Base-by-base conservation (phyloP, 2,329 filamentous ascomycete genomes). In the Fusarium citri region DNA sequence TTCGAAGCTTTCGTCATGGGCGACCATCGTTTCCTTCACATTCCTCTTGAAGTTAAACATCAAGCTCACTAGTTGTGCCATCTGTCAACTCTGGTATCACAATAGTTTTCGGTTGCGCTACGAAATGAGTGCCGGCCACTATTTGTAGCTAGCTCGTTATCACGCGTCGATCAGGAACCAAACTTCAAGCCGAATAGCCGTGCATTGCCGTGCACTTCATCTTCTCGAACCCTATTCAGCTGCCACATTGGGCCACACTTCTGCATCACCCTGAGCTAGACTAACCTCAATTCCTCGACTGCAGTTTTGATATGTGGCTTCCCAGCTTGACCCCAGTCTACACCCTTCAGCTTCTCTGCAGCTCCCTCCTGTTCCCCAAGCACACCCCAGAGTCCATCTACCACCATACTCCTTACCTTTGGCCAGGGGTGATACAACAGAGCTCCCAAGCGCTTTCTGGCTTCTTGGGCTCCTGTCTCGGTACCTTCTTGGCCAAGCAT, bases 391-490 rank as follows among this genome's bases (percentile, higher is more conserved):
- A 91, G 76, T 78, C 88, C 87, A 71, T 91, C 89, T 7, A 88
- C 84, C 18, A 88, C 88, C 47, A 83, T 77, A 64, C 80, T 86
- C 64, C 90, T 81, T 72, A 97, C 89, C 74, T 88, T 87, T 8
- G 94, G 94, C 84, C 93, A 97, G 1, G 93, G 93, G 82, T 97
- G 95, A 60, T 89, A 80, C 68, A 97, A 82, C 83, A 97, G 88
- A 23, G 87, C 89, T 0, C 87, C 87, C 42, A 98, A 81, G 77
- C 94, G 92, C 76, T 86, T 89, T 56, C 89, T 79, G 6, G 91
- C 91, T 60, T 83, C 82, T 11, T 82, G 80, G 10, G 88, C 80
- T 1, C 82, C 81, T 25, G 64, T 68, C 26, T 73, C 71, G 15
- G 59, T 66, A 23, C 59, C 70, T 34, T 55, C 49, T 28, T 57